phyloP scores from a whole-genome alignment of 129 eudicot species.

The Saposhnikovia divaricata region DNA sequence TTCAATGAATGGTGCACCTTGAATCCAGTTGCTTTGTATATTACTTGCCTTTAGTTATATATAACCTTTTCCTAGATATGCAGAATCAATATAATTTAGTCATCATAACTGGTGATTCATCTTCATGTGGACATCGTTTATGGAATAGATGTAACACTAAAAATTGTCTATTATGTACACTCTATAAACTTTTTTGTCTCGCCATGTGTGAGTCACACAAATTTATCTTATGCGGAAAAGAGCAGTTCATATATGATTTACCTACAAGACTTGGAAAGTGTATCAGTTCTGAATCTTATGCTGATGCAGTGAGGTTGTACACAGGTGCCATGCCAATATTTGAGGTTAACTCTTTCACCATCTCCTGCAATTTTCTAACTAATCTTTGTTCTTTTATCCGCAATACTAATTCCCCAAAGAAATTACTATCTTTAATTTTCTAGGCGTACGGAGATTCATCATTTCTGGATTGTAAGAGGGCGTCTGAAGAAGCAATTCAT shows the following conservation, averaged over 20 bases:
- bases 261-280: constrained; percentile 90
- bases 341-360: constrained; percentile 40
- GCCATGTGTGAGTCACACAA: constrained; percentile 31
- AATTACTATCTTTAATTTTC: constrained; percentile 7
- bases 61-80: neutral
- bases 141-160: constrained; percentile 8
- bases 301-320: constrained; percentile 94
- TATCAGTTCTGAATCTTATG: constrained; percentile 87
- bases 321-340: constrained; percentile 98
- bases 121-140: neutral
- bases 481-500: constrained; percentile 76
- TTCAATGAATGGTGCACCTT: neutral
- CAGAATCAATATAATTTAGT: neutral
- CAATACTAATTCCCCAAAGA: constrained; percentile 4
- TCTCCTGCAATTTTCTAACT: constrained; percentile 10
- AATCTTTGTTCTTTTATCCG: neutral
- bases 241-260: constrained; percentile 94
- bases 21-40: neutral
- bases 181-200: constrained; percentile 24
- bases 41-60: neutral
- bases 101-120: neutral
- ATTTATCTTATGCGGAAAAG: constrained; percentile 40
- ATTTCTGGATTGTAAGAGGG: constrained; percentile 84
- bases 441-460: constrained; percentile 95
- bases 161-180: constrained; percentile 1